Percentiles rank a stretch among this genome's conserved stretches.
These are phyloP conservation scores for Aureobasidium lini DNA, from an alignment of 2,329 filamentous ascomycete species.

Conservation along the genomic window DNA sequence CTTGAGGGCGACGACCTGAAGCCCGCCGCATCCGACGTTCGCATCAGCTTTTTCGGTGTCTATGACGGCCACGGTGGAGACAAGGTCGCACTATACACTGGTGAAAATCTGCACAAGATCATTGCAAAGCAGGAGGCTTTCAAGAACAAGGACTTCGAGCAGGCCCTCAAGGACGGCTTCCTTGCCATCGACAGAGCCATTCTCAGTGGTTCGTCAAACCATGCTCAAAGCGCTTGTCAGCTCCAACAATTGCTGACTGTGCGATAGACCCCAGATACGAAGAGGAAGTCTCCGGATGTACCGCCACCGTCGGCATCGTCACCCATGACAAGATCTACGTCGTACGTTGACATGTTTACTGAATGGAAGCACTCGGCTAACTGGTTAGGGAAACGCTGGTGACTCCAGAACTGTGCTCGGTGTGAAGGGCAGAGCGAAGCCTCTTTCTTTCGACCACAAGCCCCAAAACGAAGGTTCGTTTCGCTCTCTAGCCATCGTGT, in stretches of 20 bases:
- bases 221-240: not conserved
- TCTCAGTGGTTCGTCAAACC: slow-evolving; percentile 64
- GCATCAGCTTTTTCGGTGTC: slow-evolving; percentile 92
- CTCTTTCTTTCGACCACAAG: slow-evolving; percentile 98
- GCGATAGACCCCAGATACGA: slow-evolving; percentile 84
- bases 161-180: slow-evolving; percentile 95
- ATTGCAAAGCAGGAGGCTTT: slow-evolving; percentile 92
- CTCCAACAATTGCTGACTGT: slow-evolving; percentile 15
- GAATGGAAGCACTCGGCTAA: slow-evolving; percentile 3
- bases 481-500: not conserved
- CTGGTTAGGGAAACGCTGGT: slow-evolving; percentile 78
- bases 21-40: slow-evolving; percentile 58
- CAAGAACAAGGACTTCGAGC: slow-evolving; percentile 82
- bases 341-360: slow-evolving; percentile 51
- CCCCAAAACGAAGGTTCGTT: slow-evolving; percentile 85
- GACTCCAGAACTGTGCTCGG: slow-evolving; percentile 93
- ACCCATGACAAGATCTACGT: slow-evolving; percentile 90
- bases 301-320: slow-evolving; percentile 83
- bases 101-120: slow-evolving; percentile 89
- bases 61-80: slow-evolving; percentile 97
- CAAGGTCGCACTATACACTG: slow-evolving; percentile 88
- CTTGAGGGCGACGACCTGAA: slow-evolving; percentile 45
- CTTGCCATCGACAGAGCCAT: slow-evolving; percentile 93
- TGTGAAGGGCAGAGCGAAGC: slow-evolving; percentile 94
- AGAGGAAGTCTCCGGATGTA: slow-evolving; percentile 96